A percentile compares a stretch with the other conserved stretches of the same genome.
phyloP scores from a whole-genome alignment of 2,329 filamentous ascomycete species.

The Fusarium floridanum region DNA sequence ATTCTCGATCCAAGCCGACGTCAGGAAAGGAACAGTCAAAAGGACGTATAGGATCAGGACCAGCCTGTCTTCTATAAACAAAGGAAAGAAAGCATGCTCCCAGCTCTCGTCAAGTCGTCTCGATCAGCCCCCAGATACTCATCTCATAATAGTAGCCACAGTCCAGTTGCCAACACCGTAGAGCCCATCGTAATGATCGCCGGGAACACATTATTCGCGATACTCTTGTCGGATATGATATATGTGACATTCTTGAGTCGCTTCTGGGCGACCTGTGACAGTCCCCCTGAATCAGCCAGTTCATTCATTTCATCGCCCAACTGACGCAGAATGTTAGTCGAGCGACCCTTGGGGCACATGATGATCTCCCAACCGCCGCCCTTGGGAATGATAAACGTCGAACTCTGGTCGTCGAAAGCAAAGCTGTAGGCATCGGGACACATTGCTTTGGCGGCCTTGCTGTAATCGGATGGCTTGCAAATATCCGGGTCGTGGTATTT shows the following conservation, averaged over 20 bases:
- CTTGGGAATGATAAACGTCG: conserved; percentile 72
- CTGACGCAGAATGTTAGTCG: conserved; percentile 69
- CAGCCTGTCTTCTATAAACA: conserved; percentile 29
- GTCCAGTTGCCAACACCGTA: conserved; percentile 18
- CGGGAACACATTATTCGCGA: conserved; percentile 39
- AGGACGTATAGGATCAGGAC: conserved; percentile 20
- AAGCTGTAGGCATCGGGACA: conserved; percentile 90
- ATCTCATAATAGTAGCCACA: conserved; percentile 38
- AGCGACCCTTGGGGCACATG: conserved; percentile 77
- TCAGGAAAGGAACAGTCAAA: conserved; percentile 3
- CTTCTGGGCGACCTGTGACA: conserved; percentile 51
- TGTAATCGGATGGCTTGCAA: conserved; percentile 78
- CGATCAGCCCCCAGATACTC: background rate
- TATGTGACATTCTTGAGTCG: conserved; percentile 52
- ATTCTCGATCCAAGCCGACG: conserved; percentile 1
- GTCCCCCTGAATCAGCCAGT: conserved; percentile 58
- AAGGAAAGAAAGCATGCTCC: conserved; percentile 18
- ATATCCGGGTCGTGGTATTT: conserved; percentile 71
- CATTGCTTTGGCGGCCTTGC: conserved; percentile 76
- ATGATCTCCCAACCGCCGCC: conserved; percentile 84
- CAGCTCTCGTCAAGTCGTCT: background rate
- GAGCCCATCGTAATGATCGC: conserved; percentile 21
- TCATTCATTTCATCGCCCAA: conserved; percentile 63
- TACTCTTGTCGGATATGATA: conserved; percentile 49
- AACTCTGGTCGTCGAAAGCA: conserved; percentile 71